Base-by-base conservation (phyloP, 306 rosid species). In the Castanea mollissima region DNA sequence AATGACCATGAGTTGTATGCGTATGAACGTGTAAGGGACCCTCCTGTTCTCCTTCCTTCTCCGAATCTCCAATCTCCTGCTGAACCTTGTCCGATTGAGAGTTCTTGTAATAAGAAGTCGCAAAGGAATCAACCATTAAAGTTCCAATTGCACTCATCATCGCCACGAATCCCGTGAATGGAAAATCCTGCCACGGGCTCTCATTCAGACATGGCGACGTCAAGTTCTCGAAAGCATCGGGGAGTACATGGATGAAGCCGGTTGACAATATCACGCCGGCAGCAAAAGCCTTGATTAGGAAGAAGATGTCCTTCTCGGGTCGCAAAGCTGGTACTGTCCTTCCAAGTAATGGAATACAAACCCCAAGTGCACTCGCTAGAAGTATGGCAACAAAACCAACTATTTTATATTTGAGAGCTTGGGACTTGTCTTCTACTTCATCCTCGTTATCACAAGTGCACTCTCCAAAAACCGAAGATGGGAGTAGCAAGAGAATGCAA, bases 111-210 rank as follows among this genome's bases (percentile, higher is more conserved):
- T 91, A 92, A 21, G 91, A 80, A 2, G 94, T 92, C 0, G 97
- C 98, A 55, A 78, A 84, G 5, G 94, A 62, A 35, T 94, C 98
- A 12, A 94, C 76, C 97, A 94, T 91, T 3, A 92, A 80, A 10
- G 98, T 91, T 0, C 83, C 94, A 55, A 92, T 94, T 0, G 97
- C 91, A 0, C 94, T 76, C 73, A 87, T 71, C 98, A 94, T 94
- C 1, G 97, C 97, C 11, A 92, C 93, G 5, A 94, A 94, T 0
- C 98, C 98, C 0, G 98, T 89, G 55, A 94, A 92, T 0, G 98
- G 94, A 64, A 94, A 94, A 0, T 87, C 87, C 0, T 72, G 76
- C 97, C 94, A 92, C 0, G 93, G 93, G 68, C 89, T 76, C 15
- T 88, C 80, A 0, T 57, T 76, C 11, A 92, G 19, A 18, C 89